phyloP scores from a whole-genome alignment of 2,329 filamentous ascomycete species.

The Aspergillus persii region DNA sequence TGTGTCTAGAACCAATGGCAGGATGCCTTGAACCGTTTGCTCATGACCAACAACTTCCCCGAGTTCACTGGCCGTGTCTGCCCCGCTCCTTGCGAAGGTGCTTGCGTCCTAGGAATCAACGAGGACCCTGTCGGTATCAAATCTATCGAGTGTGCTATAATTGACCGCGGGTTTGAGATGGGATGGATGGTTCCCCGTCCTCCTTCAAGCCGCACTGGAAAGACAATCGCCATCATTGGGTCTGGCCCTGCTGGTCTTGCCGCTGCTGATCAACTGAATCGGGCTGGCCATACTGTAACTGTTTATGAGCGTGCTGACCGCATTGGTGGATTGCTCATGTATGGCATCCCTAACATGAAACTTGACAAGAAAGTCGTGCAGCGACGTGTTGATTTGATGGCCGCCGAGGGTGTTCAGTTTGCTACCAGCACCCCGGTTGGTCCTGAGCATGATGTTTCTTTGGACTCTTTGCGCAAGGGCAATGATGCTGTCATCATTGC shows the following conservation, averaged over 20 bases:
- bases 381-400: slow-evolving; percentile 93
- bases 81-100: slow-evolving; percentile 92
- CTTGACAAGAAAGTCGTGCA: slow-evolving; percentile 97
- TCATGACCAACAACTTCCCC: slow-evolving; percentile 98
- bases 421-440: slow-evolving; percentile 76
- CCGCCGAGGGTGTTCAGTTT: slow-evolving; percentile 80
- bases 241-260: slow-evolving; percentile 91
- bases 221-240: slow-evolving; percentile 83
- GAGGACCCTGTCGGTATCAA: slow-evolving; percentile 98
- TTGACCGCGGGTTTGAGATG: slow-evolving; percentile 95
- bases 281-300: slow-evolving; percentile 81
- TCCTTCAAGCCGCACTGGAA: slow-evolving; percentile 78
- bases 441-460: slow-evolving; percentile 64
- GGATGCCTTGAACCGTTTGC: slow-evolving; percentile 83
- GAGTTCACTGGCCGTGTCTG: slow-evolving; percentile 97
- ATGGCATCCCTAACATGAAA: slow-evolving; percentile 99
- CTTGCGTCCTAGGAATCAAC: slow-evolving; percentile 93
- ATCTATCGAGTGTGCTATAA: slow-evolving; percentile 96
- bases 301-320: slow-evolving; percentile 93
- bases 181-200: slow-evolving; percentile 91
- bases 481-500: slow-evolving; percentile 87
- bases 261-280: slow-evolving; percentile 89
- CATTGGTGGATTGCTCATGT: slow-evolving; percentile 90
- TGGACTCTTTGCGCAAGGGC: slow-evolving; percentile 68
- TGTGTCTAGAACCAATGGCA: slow-evolving; percentile 65